Conservation (phyloP, 345 rosid species). For the Barbarea vulgaris region DNA sequence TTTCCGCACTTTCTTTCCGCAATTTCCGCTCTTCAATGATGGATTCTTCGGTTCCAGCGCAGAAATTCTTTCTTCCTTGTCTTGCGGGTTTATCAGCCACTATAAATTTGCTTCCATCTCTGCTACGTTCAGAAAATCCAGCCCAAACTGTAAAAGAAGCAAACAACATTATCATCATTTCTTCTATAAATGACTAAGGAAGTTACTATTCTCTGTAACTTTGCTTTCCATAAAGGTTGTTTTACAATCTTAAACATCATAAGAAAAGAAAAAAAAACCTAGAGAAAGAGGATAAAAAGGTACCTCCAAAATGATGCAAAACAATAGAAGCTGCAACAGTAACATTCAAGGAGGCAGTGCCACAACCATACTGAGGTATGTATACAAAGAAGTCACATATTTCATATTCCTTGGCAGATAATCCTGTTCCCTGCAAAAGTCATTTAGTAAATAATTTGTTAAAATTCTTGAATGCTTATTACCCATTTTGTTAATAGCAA, state of each 20-base stretch:
- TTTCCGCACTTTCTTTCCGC: conserved; percentile 57
- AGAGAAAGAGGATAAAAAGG: background rate
- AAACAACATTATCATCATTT: conserved; percentile 1
- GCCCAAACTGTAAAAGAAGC: conserved; percentile 78
- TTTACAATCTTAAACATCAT: background rate
- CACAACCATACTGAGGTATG: conserved; percentile 90
- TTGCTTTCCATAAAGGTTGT: background rate
- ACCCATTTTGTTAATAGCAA: background rate
- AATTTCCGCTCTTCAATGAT: conserved; percentile 66
- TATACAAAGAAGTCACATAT: conserved; percentile 90
- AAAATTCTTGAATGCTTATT: background rate
- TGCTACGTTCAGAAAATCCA: conserved; percentile 79
- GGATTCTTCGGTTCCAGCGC: conserved; percentile 67
- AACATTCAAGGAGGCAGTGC: conserved; percentile 94
- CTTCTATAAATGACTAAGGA: background rate
- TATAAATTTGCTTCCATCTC: conserved; percentile 81
- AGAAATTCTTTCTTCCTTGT: conserved; percentile 57
- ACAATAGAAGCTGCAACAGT: conserved; percentile 96
- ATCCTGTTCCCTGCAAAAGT: conserved; percentile 73
- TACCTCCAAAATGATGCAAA: conserved; percentile 96
- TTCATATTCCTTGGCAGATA: conserved; percentile 89
- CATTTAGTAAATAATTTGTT: background rate
- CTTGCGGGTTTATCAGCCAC: conserved; percentile 74
- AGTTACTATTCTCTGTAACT: background rate
- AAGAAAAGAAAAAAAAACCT: background rate